Conservation (phyloP, 169 alveolate species). For the Plasmodium gallinaceum region DNA sequence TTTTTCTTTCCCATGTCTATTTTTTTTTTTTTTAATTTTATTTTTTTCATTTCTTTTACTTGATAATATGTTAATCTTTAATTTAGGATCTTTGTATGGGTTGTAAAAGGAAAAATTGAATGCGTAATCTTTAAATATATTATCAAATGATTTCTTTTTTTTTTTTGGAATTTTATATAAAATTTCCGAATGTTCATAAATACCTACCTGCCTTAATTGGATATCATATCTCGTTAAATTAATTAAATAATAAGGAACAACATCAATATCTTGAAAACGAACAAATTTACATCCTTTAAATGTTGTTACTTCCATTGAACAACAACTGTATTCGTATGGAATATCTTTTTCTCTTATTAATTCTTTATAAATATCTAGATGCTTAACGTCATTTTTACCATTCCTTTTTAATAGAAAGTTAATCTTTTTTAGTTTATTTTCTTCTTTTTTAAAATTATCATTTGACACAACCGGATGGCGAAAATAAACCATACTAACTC, state of each 20-base stretch:
- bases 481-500: slow-evolving; percentile 73
- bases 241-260: slow-evolving; percentile 72
- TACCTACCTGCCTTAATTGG: slow-evolving; percentile 61
- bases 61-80: slow-evolving; percentile 29
- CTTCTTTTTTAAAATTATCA: slow-evolving; percentile 57
- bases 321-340: slow-evolving; percentile 72
- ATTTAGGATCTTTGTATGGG: slow-evolving; percentile 71
- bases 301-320: slow-evolving; percentile 76
- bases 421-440: slow-evolving; percentile 42
- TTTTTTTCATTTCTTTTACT: slow-evolving; percentile 7
- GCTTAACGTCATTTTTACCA: slow-evolving; percentile 23
- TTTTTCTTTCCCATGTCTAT: background rate
- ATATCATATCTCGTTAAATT: slow-evolving; percentile 65
- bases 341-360: slow-evolving; percentile 10
- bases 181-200: slow-evolving; percentile 72
- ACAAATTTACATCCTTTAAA: slow-evolving; percentile 74
- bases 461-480: slow-evolving; percentile 74
- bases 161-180: slow-evolving; percentile 48
- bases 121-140: slow-evolving; percentile 75
- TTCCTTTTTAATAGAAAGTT: slow-evolving; percentile 31
- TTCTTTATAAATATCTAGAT: slow-evolving; percentile 43
- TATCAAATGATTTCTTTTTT: slow-evolving; percentile 46
- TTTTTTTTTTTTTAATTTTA: slow-evolving; percentile 21
- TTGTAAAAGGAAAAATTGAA: slow-evolving; percentile 74
- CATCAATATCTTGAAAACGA: slow-evolving; percentile 77